Base-by-base conservation (phyloP, 2,329 filamentous ascomycete genomes). In the Pseudocercospora cruenta region DNA sequence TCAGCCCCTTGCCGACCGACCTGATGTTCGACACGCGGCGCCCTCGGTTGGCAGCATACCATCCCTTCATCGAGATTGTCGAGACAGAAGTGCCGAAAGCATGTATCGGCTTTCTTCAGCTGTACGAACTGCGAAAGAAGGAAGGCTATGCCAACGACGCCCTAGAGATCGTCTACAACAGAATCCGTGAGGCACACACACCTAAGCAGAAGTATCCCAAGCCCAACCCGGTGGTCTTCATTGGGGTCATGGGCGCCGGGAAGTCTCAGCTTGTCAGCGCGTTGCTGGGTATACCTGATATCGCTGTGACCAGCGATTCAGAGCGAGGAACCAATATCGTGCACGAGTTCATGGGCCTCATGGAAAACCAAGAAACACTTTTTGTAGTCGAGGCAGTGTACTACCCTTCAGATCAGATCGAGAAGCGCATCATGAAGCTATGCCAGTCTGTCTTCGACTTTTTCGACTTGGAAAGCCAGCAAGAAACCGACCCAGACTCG, bases 251-350 rank as follows among this genome's bases (percentile, higher is more conserved):
- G 63, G 63, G 63, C 3, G 54, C 57, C 14, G 63, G 63, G 0
- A 65, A 65, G 19, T 58, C 49, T 31, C 51, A 55, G 24, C 53
- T 63, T 9, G 43, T 63, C 19, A 36, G 43, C 19, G 61, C 53
- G 2, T 49, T 63, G 53, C 28, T 63, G 3, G 19, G 47, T 16
- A 33, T 45, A 39, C 33, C 53, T 19, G 61, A 55, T 8, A 57
- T 57, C 14, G 61, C 61, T 33, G 33, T 58, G 21, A 45, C 58
- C 33, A 58, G 51, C 12, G 61, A 55, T 4, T 55, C 43, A 4
- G 61, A 59, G 1, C 64, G 64, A 1, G 64, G 67, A 7, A 67
- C 65, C 3, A 57, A 65, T 28, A 62, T 67, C 21, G 60, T 66
- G 2, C 61, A 66, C 26, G 65, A 69, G 49, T 64, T 62, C 43